phyloP scores from a whole-genome alignment of 345 rosid genomes.

The Brassica rapa region DNA sequence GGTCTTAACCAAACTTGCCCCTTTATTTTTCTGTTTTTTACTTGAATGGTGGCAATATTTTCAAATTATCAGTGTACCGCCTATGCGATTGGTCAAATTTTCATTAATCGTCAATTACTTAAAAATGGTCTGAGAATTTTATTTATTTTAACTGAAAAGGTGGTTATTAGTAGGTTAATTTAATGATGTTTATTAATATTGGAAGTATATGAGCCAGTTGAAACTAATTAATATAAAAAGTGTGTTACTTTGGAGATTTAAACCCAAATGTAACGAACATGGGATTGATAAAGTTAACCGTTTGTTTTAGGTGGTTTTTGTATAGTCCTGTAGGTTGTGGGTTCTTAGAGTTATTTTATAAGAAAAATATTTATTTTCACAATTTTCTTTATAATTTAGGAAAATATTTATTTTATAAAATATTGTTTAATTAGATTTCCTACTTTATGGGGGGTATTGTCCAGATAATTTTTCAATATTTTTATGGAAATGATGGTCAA shows the following conservation, averaged over 20 bases:
- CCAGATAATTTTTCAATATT: background rate
- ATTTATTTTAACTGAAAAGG: background rate
- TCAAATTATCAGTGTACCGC: background rate
- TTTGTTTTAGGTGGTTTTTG: background rate
- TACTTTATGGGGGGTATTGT: background rate
- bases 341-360: background rate
- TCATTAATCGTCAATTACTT: background rate
- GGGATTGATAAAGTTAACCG: background rate
- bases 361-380: background rate
- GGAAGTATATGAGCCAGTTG: background rate
- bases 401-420: background rate
- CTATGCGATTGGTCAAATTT: background rate
- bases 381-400: background rate
- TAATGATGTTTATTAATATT: background rate
- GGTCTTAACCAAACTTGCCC: constrained; percentile 21
- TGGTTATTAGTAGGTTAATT: background rate
- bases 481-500: constrained; percentile 11
- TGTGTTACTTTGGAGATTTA: background rate
- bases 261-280: background rate
- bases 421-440: background rate
- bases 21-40: background rate
- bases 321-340: background rate
- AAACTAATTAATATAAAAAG: background rate
- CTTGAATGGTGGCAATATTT: background rate
- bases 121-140: background rate